Evolutionary conservation across 768 basidiomycete species (phyloP).

Genomic region (Boletus vinaceobasis): DNA sequence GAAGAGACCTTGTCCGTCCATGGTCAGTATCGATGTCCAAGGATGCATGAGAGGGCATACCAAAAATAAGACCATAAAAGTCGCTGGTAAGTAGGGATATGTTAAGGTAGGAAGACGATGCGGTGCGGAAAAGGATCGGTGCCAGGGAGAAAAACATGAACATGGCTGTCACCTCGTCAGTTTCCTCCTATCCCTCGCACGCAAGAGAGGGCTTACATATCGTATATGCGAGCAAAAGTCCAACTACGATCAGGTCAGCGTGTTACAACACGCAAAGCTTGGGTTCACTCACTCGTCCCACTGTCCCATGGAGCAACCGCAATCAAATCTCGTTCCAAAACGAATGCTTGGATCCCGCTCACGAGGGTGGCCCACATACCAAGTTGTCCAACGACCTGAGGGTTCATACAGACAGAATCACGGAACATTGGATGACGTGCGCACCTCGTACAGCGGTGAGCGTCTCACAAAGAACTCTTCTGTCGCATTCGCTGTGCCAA

Average conservation of each 20-base stretch:
- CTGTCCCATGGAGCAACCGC: conserved; percentile 65
- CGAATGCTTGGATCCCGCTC: conserved; percentile 70
- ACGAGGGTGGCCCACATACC: conserved; percentile 82
- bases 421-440: not conserved
- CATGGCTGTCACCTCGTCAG: conserved; percentile 48
- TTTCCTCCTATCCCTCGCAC: not conserved
- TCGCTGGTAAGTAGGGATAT: conserved; percentile 82
- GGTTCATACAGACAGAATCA: not conserved
- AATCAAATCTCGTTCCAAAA: conserved; percentile 66
- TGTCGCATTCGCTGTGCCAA: conserved; percentile 68
- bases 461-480: conserved; percentile 85
- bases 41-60: conserved; percentile 9
- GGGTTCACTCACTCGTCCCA: conserved; percentile 49
- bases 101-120: conserved; percentile 84
- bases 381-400: conserved; percentile 73
- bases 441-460: conserved; percentile 73
- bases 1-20: conserved; percentile 38
- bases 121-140: conserved; percentile 76
- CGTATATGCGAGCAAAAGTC: conserved; percentile 46
- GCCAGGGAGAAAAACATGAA: conserved; percentile 80
- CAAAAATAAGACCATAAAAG: conserved; percentile 84
- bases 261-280: conserved; percentile 28
- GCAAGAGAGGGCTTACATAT: conserved; percentile 23
- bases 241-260: conserved; percentile 39
- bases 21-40: conserved; percentile 1